A percentile compares a stretch with the other conserved stretches of the same genome.
Evolutionary conservation across 2,329 filamentous ascomycete genomes (phyloP).

Genomic region (Triangularia verruculosa): DNA sequence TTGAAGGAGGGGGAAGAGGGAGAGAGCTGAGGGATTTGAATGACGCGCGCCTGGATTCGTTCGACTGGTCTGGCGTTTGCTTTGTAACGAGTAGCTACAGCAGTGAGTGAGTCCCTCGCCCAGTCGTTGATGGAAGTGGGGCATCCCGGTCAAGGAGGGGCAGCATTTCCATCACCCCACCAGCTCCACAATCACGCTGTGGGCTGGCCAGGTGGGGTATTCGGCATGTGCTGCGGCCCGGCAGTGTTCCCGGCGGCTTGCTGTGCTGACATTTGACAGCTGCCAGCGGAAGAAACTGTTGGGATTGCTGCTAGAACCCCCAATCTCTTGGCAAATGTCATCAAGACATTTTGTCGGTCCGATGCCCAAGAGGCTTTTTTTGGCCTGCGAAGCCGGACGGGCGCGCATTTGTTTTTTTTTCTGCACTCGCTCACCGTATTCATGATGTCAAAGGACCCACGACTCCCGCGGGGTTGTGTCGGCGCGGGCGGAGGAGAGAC

Average conservation of each 20-base stretch:
- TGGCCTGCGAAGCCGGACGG: not conserved
- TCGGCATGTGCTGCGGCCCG: slow-evolving; percentile 9
- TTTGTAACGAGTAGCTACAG: not conserved
- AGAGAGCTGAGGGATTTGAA: not conserved
- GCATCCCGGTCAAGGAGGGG: not conserved
- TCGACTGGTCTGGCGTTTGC: no score
- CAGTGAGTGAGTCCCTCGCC: not conserved
- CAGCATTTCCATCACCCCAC: not conserved
- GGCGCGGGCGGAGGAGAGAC: not conserved
- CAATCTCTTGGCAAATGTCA: not conserved
- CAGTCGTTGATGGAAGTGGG: not conserved
- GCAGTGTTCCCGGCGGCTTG: not conserved
- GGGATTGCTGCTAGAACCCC: not conserved
- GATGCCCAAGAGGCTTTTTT: not conserved
- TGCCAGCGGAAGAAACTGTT: not conserved
- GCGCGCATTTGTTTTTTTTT: not conserved
- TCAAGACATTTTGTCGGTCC: not conserved
- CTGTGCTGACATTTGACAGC: not conserved
- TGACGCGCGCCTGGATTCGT: not conserved
- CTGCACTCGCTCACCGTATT: not conserved
- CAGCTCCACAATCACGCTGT: not conserved
- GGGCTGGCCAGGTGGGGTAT: not conserved
- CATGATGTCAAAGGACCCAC: not conserved
- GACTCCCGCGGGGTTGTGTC: not conserved
- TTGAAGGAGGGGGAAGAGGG: not conserved